These are phyloP conservation scores for Stephanocyclus meneghinianus DNA, from an alignment of 352 stramenopile genomes.

Conservation along the genomic window DNA sequence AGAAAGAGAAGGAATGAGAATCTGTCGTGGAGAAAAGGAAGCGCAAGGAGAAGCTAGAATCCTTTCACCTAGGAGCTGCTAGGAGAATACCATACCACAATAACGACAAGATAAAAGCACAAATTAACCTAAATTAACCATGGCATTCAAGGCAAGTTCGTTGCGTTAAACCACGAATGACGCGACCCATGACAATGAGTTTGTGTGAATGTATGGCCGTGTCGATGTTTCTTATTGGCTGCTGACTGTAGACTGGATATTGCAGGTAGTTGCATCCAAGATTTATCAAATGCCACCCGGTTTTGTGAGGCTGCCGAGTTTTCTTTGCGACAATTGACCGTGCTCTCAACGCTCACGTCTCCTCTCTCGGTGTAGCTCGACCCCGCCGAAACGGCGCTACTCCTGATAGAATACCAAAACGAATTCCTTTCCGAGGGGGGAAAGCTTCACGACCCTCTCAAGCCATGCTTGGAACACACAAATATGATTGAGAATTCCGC, in stretches of 20 bases:
- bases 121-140: not conserved
- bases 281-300: no score
- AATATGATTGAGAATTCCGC: slow-evolving; percentile 65
- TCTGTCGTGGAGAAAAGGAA: no score
- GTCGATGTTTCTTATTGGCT: no score
- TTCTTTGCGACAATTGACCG: not conserved
- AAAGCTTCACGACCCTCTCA: slow-evolving; percentile 65
- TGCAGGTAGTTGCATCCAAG: not conserved
- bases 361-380: slow-evolving; percentile 35
- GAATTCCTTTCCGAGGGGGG: slow-evolving; percentile 71
- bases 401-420: slow-evolving; percentile 82
- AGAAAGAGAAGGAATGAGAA: no score
- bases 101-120: not conserved
- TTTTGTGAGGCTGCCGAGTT: no score
- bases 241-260: not conserved
- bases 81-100: not conserved
- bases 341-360: not conserved
- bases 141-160: slow-evolving; percentile 7
- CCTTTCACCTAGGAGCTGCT: no score
- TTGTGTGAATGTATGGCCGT: not conserved
- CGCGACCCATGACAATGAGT: not conserved
- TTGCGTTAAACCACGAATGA: not conserved
- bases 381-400: slow-evolving; percentile 59
- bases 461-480: slow-evolving; percentile 58
- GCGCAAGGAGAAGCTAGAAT: no score